Evolutionary conservation across 1,284 basidiomycete species (phyloP).

Genomic region (Ganoderma sinense): DNA sequence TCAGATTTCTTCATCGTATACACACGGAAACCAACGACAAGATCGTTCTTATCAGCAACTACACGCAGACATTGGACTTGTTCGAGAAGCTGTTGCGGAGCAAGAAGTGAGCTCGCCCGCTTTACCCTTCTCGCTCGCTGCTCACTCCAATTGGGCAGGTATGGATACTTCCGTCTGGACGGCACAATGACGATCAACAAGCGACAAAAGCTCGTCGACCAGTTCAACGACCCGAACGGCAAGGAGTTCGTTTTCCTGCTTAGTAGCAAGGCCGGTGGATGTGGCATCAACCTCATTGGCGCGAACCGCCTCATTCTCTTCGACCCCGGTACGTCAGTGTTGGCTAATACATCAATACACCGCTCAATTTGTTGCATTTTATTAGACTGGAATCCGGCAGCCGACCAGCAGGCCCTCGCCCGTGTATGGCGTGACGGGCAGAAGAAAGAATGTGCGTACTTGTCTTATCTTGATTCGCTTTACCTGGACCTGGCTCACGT

Average conservation of each 20-base stretch:
- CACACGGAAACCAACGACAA: constrained; percentile 90
- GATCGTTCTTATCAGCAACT: constrained; percentile 98
- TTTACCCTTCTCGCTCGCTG: constrained; percentile 3
- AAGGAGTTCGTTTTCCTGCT: constrained; percentile 97
- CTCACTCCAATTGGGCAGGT: constrained; percentile 56
- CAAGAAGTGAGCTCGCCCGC: constrained; percentile 71
- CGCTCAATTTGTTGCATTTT: neutral
- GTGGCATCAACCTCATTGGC: constrained; percentile 98
- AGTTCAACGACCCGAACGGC: constrained; percentile 95
- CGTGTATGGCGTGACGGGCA: constrained; percentile 99
- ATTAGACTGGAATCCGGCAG: constrained; percentile 97
- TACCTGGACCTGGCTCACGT: neutral
- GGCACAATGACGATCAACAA: constrained; percentile 95
- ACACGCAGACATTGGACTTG: constrained; percentile 96
- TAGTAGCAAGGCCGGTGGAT: constrained; percentile 97
- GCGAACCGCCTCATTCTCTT: constrained; percentile 96
- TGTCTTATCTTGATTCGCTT: too few species aligned
- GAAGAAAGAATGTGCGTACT: constrained; percentile 92
- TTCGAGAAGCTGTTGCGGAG: constrained; percentile 88
- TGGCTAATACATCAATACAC: neutral
- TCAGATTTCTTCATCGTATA: constrained; percentile 87
- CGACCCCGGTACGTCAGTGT: constrained; percentile 78
- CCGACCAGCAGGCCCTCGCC: constrained; percentile 97
- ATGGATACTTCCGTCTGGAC: constrained; percentile 93
- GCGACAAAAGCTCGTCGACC: constrained; percentile 96